Base-by-base conservation (phyloP, 306 rosid genomes). In the Casuarina equisetifolia region DNA sequence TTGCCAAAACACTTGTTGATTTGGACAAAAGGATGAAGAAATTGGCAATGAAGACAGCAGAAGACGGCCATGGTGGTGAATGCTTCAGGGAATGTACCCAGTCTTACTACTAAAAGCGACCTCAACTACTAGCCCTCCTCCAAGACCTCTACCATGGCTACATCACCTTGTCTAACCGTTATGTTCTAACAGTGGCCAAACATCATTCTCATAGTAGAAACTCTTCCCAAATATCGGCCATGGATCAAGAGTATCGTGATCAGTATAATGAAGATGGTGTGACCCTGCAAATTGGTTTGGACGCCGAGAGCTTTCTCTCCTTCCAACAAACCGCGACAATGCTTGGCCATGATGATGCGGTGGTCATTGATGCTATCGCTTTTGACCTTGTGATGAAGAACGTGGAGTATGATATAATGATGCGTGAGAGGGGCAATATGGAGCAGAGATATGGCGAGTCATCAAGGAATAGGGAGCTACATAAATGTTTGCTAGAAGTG, bases 41-140 rank as follows among this genome's bases (percentile, higher is more conserved):
- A 72, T 68, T 95, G 62, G 78, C 84, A 20, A 54, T 79, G 35
- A 82, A 81, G 75, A 52, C 82, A 12, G 42, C 17, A 16, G 91
- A 84, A 78, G 88, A 88, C 7, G 87, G 81, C 73, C 78, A 85
- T 3, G 25, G 15, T 4, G 96, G 95, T 8, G 97, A 92, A 67
- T 86, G 90, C 1, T 95, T 95, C 54, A 90, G 96, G 0, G 91
- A 95, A 77, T 90, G 99, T 35, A 97, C 99, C 4, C 97, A 95
- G 55, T 82, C 88, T 75, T 95, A 95, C 84, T 95, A 92, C 76
- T 90, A 86, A 58, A 88, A 88, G 69, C 91, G 97, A 16, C 99
- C 99, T 54, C 97, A 89, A 79, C 87, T 95, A 8, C 83, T 91
- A 38, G 74, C 90, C 25, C 32, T 25, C 32, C 32, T 25, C 32